These are phyloP conservation scores for Venturia carpophila DNA, from an alignment of 2,329 filamentous ascomycete genomes.

Conservation along the genomic window DNA sequence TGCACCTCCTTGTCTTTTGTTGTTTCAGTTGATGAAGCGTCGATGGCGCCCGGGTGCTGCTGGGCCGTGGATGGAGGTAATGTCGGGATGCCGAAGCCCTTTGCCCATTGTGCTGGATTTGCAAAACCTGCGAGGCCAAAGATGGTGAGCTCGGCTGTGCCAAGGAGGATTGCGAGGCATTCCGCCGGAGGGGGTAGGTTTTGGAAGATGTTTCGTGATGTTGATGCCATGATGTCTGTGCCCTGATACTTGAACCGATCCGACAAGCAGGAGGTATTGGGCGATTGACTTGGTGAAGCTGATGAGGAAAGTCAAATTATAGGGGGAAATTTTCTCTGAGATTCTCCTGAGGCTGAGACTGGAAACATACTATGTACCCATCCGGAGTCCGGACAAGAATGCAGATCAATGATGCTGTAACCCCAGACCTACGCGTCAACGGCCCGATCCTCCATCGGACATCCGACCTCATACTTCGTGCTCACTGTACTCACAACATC, in stretches of 20 bases:
- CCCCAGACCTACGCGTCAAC: background rate
- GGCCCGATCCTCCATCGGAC: background rate
- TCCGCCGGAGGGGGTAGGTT: conserved; percentile 30
- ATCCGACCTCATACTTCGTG: background rate
- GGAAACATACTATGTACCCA: no score
- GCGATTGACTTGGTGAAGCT: background rate
- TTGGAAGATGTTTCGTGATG: conserved; percentile 21
- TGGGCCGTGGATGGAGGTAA: conserved; percentile 19
- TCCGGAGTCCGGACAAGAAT: background rate
- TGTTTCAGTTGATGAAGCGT: conserved; percentile 10
- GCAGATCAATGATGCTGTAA: conserved; percentile 8
- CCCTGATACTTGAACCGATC: background rate
- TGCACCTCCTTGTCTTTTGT: conserved; percentile 18
- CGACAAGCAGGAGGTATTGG: background rate
- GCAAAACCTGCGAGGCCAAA: conserved; percentile 29
- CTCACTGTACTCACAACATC: background rate
- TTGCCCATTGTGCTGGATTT: conserved; percentile 27
- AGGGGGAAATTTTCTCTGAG: no score
- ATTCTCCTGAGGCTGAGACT: conserved; percentile 1
- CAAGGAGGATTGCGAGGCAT: conserved; percentile 30
- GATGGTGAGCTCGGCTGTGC: conserved; percentile 26
- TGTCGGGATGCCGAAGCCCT: conserved; percentile 28
- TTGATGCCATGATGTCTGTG: conserved; percentile 13
- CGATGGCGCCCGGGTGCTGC: conserved; percentile 19
- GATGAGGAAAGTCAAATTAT: background rate